These are phyloP conservation scores for Eucalyptus victrix DNA, from an alignment of 345 rosid genomes.

Conservation along the genomic window DNA sequence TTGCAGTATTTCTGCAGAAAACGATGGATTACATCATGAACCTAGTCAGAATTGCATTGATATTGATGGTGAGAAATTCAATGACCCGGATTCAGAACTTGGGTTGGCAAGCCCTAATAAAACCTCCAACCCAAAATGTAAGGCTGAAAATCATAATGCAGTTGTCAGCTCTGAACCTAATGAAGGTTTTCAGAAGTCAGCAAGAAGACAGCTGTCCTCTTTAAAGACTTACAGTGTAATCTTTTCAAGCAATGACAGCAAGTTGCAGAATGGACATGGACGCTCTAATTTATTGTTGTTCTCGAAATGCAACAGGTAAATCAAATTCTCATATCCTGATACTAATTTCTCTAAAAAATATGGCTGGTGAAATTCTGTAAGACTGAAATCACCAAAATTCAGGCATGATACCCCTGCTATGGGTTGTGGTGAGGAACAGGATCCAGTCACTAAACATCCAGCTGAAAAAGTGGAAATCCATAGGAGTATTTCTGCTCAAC, in stretches of 20 bases:
- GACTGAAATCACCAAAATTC: background rate
- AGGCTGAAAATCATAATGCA: background rate
- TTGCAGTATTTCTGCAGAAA: slow-evolving; percentile 44
- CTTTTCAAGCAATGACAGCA: background rate
- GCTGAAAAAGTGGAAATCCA: background rate
- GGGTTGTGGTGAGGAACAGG: background rate
- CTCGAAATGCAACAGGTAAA: background rate
- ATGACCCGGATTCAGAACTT: background rate
- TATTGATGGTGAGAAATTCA: slow-evolving; percentile 10
- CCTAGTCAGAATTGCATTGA: slow-evolving; percentile 4
- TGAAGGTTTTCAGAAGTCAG: slow-evolving; percentile 1
- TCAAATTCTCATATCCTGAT: background rate
- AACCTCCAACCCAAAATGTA: background rate
- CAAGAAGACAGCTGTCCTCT: slow-evolving; percentile 15
- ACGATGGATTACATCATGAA: slow-evolving; percentile 1
- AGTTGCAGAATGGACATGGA: background rate
- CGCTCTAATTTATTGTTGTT: background rate
- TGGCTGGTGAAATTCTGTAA: background rate
- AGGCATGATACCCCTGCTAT: background rate
- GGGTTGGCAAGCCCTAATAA: background rate
- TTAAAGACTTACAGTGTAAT: slow-evolving; percentile 29
- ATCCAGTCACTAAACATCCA: background rate
- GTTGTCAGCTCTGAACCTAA: background rate
- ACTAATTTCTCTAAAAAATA: background rate
- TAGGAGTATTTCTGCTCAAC: background rate